Percentiles rank a stretch among this genome's conserved stretches.
Conservation (phyloP, 2,329 filamentous ascomycete genomes). For the Trichoderma harzianum region DNA sequence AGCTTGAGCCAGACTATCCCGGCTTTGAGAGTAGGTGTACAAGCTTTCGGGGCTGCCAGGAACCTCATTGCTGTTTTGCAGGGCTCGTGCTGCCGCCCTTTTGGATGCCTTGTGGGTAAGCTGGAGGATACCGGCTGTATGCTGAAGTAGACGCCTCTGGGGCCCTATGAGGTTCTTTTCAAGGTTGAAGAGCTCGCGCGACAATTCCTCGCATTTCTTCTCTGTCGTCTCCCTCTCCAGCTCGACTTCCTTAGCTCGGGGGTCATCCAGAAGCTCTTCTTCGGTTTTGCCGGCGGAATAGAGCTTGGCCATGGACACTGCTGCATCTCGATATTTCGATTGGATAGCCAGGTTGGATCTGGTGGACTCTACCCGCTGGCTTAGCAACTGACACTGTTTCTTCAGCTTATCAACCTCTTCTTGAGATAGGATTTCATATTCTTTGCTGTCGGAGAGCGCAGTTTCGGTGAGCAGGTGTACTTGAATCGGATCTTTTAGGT, state of each 20-base stretch:
- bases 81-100: slow-evolving; percentile 39
- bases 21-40: slow-evolving; percentile 63
- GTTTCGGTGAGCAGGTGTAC: slow-evolving; percentile 93
- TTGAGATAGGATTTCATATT: slow-evolving; percentile 81
- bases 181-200: slow-evolving; percentile 73
- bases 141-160: slow-evolving; percentile 74
- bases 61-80: slow-evolving; percentile 50
- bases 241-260: slow-evolving; percentile 61
- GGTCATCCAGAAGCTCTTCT: slow-evolving; percentile 48
- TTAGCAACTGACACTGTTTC: slow-evolving; percentile 72
- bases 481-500: slow-evolving; percentile 70
- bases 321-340: slow-evolving; percentile 90
- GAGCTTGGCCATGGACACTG: slow-evolving; percentile 78
- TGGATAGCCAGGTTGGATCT: slow-evolving; percentile 83
- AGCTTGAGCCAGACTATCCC: slow-evolving; percentile 54
- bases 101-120: slow-evolving; percentile 79
- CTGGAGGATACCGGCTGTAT: slow-evolving; percentile 89
- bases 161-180: slow-evolving; percentile 74
- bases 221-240: slow-evolving; percentile 71
- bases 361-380: slow-evolving; percentile 75
- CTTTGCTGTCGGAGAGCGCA: slow-evolving; percentile 81
- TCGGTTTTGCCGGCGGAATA: slow-evolving; percentile 57
- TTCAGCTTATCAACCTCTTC: slow-evolving; percentile 91
- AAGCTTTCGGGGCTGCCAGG: slow-evolving; percentile 76
- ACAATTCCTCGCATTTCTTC: slow-evolving; percentile 80